Conservation (phyloP, 2,329 filamentous ascomycete species). For the Orbilia quercus region DNA sequence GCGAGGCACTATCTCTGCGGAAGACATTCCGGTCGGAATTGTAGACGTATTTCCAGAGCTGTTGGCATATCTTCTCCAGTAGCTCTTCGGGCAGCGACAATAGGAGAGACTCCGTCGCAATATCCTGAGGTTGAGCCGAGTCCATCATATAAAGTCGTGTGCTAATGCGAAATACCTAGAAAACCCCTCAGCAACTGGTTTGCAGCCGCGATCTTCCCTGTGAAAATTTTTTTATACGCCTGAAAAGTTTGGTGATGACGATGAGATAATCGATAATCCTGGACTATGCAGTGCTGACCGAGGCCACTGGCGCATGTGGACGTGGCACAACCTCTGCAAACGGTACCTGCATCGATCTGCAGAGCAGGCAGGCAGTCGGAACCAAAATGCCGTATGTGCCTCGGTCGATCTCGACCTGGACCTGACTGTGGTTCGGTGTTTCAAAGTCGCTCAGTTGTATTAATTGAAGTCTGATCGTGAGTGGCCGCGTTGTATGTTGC, state of each 20-base stretch:
- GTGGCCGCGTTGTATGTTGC: constrained; percentile 50
- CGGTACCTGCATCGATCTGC: constrained; percentile 54
- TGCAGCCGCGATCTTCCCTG: not conserved
- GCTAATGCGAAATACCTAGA: not conserved
- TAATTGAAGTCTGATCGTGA: constrained; percentile 13
- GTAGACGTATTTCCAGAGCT: not conserved
- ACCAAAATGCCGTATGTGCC: constrained; percentile 21
- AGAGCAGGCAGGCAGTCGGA: not conserved
- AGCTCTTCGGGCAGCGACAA: constrained; percentile 42
- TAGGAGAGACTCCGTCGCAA: not conserved
- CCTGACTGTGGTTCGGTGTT: constrained; percentile 15
- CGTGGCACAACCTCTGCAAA: constrained; percentile 54
- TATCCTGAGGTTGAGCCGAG: not conserved
- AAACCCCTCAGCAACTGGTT: not conserved
- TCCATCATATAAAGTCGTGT: constrained; percentile 13
- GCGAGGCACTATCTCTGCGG: constrained; percentile 3
- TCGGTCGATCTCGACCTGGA: not conserved
- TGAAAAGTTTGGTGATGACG: not conserved
- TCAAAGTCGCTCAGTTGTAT: not conserved
- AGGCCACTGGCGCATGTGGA: constrained; percentile 36
- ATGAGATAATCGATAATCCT: constrained; percentile 43
- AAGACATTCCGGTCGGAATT: not conserved
- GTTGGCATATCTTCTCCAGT: constrained; percentile 30
- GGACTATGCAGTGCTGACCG: constrained; percentile 33
- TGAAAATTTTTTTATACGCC: not conserved